These are phyloP conservation scores for Cardamine resedifolia DNA, from an alignment of 345 rosid genomes.

Conservation along the genomic window DNA sequence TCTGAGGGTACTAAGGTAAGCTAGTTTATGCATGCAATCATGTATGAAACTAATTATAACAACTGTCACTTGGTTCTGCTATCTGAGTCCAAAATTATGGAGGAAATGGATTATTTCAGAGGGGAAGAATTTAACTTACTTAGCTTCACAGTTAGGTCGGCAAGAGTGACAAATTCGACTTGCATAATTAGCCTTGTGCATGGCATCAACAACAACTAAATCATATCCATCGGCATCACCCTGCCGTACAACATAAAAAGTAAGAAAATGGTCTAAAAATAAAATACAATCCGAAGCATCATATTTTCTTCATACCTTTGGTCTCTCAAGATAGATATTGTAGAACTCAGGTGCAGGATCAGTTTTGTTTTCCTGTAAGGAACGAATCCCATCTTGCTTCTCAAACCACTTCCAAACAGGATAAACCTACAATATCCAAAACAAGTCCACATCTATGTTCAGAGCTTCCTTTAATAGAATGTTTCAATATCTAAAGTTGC, in stretches of 20 bases:
- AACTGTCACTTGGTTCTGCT: conserved; percentile 19
- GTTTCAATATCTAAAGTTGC: conserved; percentile 13
- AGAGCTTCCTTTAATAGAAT: conserved; percentile 8
- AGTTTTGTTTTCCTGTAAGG: conserved; percentile 84
- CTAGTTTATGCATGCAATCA: conserved; percentile 23
- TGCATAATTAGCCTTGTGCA: conserved; percentile 99
- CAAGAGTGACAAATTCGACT: conserved; percentile 99
- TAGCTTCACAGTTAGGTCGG: conserved; percentile 98
- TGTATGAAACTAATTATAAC: not conserved
- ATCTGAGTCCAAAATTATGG: conserved; percentile 17
- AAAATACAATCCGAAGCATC: conserved; percentile 24
- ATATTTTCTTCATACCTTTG: conserved; percentile 63
- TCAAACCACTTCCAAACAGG: conserved; percentile 99
- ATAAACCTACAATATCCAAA: conserved; percentile 64
- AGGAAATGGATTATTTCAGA: conserved; percentile 5
- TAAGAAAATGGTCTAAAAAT: conserved; percentile 32
- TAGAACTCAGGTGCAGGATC: conserved; percentile 99
- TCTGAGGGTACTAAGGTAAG: conserved; percentile 11
- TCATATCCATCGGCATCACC: conserved; percentile 99
- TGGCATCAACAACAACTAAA: conserved; percentile 98
- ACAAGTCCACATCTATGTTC: conserved; percentile 17
- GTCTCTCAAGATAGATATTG: conserved; percentile 98
- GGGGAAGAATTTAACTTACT: conserved; percentile 53
- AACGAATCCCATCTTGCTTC: conserved; percentile 99
- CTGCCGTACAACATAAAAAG: conserved; percentile 46